Evolutionary conservation across 352 stramenopile genomes (phyloP), one percentile per base, ranked within the genome.

Genomic region (Pythium phragmitis): DNA sequence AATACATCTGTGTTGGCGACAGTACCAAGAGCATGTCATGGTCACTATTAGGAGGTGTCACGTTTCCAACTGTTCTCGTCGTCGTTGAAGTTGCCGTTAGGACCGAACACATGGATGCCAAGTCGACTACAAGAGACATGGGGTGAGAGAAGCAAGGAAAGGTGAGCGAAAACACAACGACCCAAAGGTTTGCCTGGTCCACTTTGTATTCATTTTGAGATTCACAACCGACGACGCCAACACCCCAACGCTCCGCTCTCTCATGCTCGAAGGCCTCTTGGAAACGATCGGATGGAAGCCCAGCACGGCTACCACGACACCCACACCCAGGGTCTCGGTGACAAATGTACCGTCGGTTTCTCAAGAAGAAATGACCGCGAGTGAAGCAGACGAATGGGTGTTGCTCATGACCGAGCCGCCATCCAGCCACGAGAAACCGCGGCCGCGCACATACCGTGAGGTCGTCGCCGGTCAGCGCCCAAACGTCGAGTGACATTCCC

Each of bases 391-490:
- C 16, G 65, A 71, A 26, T 71, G 65, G 65, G 65, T 71, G 2
- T 7, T 67, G 5, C 47, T 71, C 2, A 50, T 47, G 8, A 54
- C 26, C 5, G 58, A 71, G 37, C 7, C 58, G 12, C 14, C n/a
- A 11, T 36, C 36, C 17, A 58, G 19, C 50, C 41, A 33, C 7
- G 28, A 37, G 19, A 47, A 63, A 6, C 61, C 61, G 19, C 59
- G 60, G 2, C 60, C 52, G 34, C 65, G 66, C 41, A 74, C 73
- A 17, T 80, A 77, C 42, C 70, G 70, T 19, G 70, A 80, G 34
- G 70, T 77, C 21, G 73, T 80, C 23, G 57, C 17, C 34, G 63
- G 36, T 34, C 55, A 36, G 14, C n/a, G 9, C 8, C n/a, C 55
- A 14, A 14, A 19, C 51, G 45, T 13, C 41, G 28, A 34, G 28